phyloP scores from a whole-genome alignment of 2,329 filamentous ascomycete genomes.

The Dothidotthia symphoricarpi region DNA sequence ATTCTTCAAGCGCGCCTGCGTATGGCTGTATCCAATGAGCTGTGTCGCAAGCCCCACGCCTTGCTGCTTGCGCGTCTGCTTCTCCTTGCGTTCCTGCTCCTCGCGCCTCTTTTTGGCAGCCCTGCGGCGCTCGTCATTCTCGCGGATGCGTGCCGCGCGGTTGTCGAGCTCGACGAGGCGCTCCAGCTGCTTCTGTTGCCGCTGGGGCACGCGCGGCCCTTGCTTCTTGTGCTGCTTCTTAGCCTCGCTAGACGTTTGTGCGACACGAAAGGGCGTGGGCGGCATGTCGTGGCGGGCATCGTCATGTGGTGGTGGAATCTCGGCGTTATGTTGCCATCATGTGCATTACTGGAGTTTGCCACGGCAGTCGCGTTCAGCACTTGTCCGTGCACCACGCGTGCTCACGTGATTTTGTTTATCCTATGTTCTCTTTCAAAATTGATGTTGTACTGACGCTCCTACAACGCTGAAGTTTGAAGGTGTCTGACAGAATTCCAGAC shows the following conservation, averaged over 20 bases:
- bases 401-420: too few relatives aligned
- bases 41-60: constrained; percentile 42
- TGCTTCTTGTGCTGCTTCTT: constrained; percentile 36
- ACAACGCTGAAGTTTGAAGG: too few relatives aligned
- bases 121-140: constrained; percentile 32
- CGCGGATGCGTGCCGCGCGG: constrained; percentile 34
- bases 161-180: constrained; percentile 32
- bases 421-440: too few relatives aligned
- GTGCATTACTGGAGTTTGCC: too few relatives aligned
- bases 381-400: too few relatives aligned
- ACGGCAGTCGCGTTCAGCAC: too few relatives aligned
- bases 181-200: constrained; percentile 32
- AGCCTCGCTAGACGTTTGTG: constrained; percentile 37
- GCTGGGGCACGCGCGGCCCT: constrained; percentile 25
- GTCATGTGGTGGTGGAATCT: constrained; percentile 3
- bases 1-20: constrained; percentile 38
- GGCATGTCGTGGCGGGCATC: constrained; percentile 24
- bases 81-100: constrained; percentile 35
- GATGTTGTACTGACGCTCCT: too few relatives aligned
- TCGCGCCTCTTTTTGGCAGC: constrained; percentile 32
- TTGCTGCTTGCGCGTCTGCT: constrained; percentile 23
- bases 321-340: too few relatives aligned
- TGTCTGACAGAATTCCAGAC: too few relatives aligned
- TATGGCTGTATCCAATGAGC: constrained; percentile 40
- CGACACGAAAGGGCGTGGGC: constrained; percentile 22